Conservation (phyloP, 495 filamentous ascomycete species). For the Entonaema liquescens region DNA sequence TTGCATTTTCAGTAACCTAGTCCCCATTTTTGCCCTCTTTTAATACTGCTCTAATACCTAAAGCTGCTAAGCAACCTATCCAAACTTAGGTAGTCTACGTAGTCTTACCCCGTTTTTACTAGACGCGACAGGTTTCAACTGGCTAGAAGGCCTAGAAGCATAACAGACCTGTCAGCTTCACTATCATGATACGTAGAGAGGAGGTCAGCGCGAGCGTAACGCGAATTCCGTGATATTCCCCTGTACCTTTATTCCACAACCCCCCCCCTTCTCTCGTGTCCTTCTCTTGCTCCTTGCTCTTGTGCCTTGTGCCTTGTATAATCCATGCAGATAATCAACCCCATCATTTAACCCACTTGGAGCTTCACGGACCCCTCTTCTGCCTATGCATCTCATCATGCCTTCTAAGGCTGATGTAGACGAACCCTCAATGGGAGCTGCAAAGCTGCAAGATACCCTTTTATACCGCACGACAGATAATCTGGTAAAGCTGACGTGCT, state of each 20-base stretch:
- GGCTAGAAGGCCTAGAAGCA: background rate
- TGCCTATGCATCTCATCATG: slow-evolving; percentile 36
- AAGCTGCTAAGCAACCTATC: too few species aligned
- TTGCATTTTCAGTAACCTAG: slow-evolving; percentile 31
- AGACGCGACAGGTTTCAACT: slow-evolving; percentile 23
- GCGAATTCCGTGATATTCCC: slow-evolving; percentile 23
- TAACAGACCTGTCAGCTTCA: slow-evolving; percentile 30
- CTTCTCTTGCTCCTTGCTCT: background rate
- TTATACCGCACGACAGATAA: slow-evolving; percentile 15
- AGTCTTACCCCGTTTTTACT: slow-evolving; percentile 25
- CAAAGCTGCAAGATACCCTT: slow-evolving; percentile 36
- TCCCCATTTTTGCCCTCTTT: slow-evolving; percentile 23
- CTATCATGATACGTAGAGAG: slow-evolving; percentile 4
- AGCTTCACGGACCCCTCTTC: slow-evolving; percentile 6
- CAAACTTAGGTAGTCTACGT: background rate
- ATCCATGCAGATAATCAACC: slow-evolving; percentile 29
- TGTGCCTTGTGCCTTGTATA: slow-evolving; percentile 19
- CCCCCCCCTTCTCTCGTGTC: background rate
- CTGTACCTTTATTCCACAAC: background rate
- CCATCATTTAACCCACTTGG: slow-evolving; percentile 11
- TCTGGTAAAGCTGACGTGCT: slow-evolving; percentile 30
- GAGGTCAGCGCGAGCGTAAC: slow-evolving; percentile 24
- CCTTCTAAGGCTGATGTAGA: slow-evolving; percentile 42
- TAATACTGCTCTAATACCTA: background rate
- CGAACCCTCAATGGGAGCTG: slow-evolving; percentile 31